A percentile compares a stretch with the other conserved stretches of the same genome.
Conservation (phyloP, 1,139 yeast species). For the Hanseniaspora gamundiae region DNA sequence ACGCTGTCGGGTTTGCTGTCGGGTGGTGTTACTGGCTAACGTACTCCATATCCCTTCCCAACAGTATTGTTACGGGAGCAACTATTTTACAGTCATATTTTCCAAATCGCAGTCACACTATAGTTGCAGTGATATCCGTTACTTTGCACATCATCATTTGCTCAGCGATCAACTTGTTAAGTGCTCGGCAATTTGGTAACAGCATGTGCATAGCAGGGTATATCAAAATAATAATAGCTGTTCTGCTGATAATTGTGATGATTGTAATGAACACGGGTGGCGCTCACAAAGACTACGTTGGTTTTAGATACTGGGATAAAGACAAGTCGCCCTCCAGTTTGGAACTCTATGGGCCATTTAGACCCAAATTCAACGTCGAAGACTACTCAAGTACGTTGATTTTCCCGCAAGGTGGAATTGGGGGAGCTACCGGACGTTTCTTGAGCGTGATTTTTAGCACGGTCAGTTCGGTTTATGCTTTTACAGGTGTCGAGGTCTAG, state of each 20-base stretch:
- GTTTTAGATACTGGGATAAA: conserved; percentile 57
- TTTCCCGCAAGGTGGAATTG: conserved; percentile 27
- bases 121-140: conserved; percentile 56
- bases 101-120: conserved; percentile 30
- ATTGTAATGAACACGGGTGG: conserved; percentile 41
- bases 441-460: conserved; percentile 51
- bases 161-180: conserved; percentile 42
- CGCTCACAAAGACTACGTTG: conserved; percentile 30
- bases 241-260: conserved; percentile 49
- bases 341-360: conserved; percentile 41
- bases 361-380: conserved; percentile 51
- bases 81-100: conserved; percentile 27
- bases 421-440: conserved; percentile 53
- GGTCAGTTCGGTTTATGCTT: conserved; percentile 56
- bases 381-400: conserved; percentile 35
- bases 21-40: conserved; percentile 72
- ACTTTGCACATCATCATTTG: conserved; percentile 36
- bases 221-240: conserved; percentile 40
- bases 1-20: conserved; percentile 71
- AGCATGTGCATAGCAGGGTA: conserved; percentile 51
- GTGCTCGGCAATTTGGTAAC: conserved; percentile 63
- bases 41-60: conserved; percentile 63
- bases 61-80: conserved; percentile 61
- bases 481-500: conserved; percentile 71
- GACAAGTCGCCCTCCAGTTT: conserved; percentile 32